These are phyloP conservation scores for Sesbania bispinosa DNA, from an alignment of 306 rosid genomes.

Conservation along the genomic window DNA sequence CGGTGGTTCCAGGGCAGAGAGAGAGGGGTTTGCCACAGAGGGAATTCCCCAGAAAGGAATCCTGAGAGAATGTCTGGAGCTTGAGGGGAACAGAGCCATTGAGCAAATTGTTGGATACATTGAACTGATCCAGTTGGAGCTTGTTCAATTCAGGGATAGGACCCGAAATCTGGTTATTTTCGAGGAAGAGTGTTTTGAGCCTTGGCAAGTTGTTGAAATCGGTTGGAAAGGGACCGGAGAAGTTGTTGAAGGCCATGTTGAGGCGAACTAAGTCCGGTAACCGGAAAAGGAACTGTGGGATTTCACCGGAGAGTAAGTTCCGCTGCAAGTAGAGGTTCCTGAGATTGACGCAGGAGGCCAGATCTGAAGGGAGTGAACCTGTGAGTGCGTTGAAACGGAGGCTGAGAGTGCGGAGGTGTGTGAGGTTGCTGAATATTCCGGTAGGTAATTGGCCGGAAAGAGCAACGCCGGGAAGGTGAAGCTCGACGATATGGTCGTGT, in stretches of 20 bases:
- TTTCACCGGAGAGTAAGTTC: conserved; percentile 38
- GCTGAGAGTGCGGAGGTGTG: conserved; percentile 56
- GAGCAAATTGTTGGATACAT: conserved; percentile 53
- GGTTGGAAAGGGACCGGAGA: conserved; percentile 40
- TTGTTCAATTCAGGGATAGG: conserved; percentile 32
- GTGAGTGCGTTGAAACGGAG: conserved; percentile 60
- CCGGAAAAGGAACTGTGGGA: conserved; percentile 37
- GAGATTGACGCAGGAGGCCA: conserved; percentile 44
- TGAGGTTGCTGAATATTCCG: conserved; percentile 51
- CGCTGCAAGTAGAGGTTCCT: conserved; percentile 62
- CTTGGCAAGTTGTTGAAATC: conserved; percentile 35
- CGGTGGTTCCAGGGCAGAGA: conserved; percentile 35
- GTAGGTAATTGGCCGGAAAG: conserved; percentile 54
- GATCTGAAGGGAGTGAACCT: conserved; percentile 56
- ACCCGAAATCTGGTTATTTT: conserved; percentile 44
- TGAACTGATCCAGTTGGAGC: conserved; percentile 46
- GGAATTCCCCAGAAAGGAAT: conserved; percentile 52
- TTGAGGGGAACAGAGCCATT: conserved; percentile 56
- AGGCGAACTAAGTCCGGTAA: conserved; percentile 48
- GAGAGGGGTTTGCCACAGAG: conserved; percentile 61
- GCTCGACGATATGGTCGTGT: conserved; percentile 37
- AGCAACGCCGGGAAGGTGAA: conserved; percentile 60
- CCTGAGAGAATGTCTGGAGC: conserved; percentile 31
- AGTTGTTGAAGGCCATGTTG: conserved; percentile 59
- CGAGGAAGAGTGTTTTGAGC: conserved; percentile 46